Conservation (phyloP, 2,329 filamentous ascomycete genomes). For the Grosmannia clavigera region DNA sequence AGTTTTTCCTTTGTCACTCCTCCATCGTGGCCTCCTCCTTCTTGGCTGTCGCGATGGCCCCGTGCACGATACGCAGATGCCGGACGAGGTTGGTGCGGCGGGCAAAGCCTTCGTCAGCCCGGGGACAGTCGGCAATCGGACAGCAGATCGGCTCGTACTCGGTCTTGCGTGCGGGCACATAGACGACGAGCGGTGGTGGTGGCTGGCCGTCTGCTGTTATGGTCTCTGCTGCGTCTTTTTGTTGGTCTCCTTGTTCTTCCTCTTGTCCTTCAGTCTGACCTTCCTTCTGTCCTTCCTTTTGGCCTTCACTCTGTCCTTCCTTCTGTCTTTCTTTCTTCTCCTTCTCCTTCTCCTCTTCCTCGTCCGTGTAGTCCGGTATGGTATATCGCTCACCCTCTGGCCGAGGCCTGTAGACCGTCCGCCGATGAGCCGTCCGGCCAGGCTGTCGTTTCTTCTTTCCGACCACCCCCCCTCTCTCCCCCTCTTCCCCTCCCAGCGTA, state of each 20-base stretch:
- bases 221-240: neutral
- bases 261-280: neutral
- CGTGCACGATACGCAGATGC: slow-evolving; percentile 27
- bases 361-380: neutral
- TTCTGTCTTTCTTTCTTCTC: neutral
- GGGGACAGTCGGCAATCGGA: neutral
- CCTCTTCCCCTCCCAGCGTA: slow-evolving; percentile 26
- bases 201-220: neutral
- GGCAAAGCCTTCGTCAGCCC: slow-evolving; percentile 23
- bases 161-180: neutral
- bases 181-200: neutral
- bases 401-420: neutral
- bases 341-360: neutral
- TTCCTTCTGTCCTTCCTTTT: neutral
- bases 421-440: neutral
- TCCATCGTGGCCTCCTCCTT: neutral
- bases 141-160: neutral
- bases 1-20: no score
- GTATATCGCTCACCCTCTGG: neutral
- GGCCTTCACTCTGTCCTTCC: neutral
- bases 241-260: neutral
- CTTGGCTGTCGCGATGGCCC: neutral
- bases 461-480: neutral
- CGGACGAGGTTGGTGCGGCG: slow-evolving; percentile 22
- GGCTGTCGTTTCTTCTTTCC: no score